Base-by-base conservation (phyloP, 352 stramenopile species). In the Pythium brachiatum region DNA sequence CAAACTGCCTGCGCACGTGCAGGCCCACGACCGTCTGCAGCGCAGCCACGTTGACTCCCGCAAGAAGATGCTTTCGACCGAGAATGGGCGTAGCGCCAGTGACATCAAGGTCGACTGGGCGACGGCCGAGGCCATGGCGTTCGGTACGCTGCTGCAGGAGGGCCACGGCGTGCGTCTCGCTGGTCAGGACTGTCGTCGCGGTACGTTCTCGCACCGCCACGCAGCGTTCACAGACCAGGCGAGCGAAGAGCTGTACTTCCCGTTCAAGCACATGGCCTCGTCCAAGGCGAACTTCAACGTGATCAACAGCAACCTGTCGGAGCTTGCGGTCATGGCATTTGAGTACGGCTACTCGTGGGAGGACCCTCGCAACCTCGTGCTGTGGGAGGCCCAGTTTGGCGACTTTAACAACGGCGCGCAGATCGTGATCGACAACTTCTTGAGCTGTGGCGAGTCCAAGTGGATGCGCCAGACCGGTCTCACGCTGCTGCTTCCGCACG, bases 301-400 rank as follows among this genome's bases (percentile, higher is more conserved):
- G 13, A 68, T 91, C 32, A 92, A 92, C 73, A 92, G 82, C 54
- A 87, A 93, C 69, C 50, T 97, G 36, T 94, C 83, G 13, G 89
- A 97, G 58, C 73, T 96, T 50, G 89, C 81, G 13, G 89, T 95
- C 57, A 91, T 97, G 78, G 89, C 65, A 0, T 97, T 92, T 50
- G 89, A 97, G 66, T 94, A 95, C 57, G 89, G 89, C 16, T 97
- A 97, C 72, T 94, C 82, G 29, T 88, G 90, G 62, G 88, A 96
- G 57, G 83, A 88, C 58, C 85, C 86, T 5, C 56, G 74, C 25
- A 90, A 88, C 64, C 62, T 97, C 20, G 78, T 91, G 43, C 77
- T 97, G n/a, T 97, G 89, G 89, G 89, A 97, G 51, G 89, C 89
- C 9, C 89, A 97, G 61, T 97, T 97, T 54, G 89, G 89, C 13